Percentiles rank a stretch among this genome's conserved stretches.
These are phyloP conservation scores for Kodamaea plutei DNA, from an alignment of 1,139 yeast genomes.

Conservation along the genomic window DNA sequence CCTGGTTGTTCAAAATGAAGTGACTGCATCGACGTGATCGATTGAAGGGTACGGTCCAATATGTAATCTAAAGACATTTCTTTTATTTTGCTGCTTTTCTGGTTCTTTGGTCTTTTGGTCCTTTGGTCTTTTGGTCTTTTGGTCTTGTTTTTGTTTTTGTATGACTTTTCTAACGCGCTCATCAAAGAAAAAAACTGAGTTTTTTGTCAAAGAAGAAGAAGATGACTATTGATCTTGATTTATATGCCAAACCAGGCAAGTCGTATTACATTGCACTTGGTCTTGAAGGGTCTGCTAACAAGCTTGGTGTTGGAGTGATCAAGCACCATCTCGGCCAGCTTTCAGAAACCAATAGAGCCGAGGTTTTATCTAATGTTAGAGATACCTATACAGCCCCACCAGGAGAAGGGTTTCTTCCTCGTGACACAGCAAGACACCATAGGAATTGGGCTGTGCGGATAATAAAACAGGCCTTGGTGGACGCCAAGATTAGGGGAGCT, in stretches of 20 bases:
- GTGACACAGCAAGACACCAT: slow-evolving; percentile 96
- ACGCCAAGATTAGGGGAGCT: slow-evolving; percentile 50
- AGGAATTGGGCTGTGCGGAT: slow-evolving; percentile 91
- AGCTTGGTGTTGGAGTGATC: slow-evolving; percentile 89
- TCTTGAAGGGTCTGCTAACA: slow-evolving; percentile 95
- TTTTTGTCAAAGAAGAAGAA: too few relatives aligned
- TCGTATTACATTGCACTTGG: slow-evolving; percentile 73
- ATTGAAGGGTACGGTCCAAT: slow-evolving; percentile 14
- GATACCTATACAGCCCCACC: slow-evolving; percentile 96
- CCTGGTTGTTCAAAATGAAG: slow-evolving; percentile 52
- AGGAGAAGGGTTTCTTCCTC: slow-evolving; percentile 94
- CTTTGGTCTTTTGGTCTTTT: too few relatives aligned
- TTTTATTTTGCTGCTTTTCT: background rate
- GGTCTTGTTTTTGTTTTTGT: too few relatives aligned
- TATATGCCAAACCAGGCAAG: slow-evolving; percentile 38
- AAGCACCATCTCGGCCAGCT: slow-evolving; percentile 61
- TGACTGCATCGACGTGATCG: slow-evolving; percentile 23
- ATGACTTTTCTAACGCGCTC: too few relatives aligned
- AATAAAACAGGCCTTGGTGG: slow-evolving; percentile 60
- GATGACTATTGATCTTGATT: slow-evolving; percentile 36
- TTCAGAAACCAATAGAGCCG: slow-evolving; percentile 54
- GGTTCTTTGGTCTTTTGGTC: too few relatives aligned
- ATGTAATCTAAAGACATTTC: slow-evolving; percentile 11
- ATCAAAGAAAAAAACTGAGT: too few relatives aligned
- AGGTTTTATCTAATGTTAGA: slow-evolving; percentile 79